These are phyloP conservation scores for Malassezia sp. DNA, from an alignment of 1,284 basidiomycete species.

Conservation along the genomic window DNA sequence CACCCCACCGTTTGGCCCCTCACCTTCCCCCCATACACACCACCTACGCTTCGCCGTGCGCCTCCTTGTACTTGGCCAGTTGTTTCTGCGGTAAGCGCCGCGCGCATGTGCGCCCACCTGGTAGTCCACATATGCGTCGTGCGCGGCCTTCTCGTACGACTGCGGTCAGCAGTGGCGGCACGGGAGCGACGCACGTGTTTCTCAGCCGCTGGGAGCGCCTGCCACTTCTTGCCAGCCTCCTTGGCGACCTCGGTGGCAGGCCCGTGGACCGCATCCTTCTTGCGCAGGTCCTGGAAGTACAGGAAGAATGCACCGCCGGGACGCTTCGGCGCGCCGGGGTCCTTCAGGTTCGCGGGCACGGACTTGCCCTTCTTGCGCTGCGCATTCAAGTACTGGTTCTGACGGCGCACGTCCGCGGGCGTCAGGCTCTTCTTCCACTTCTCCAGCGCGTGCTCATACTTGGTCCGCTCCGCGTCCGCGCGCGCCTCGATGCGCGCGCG, in stretches of 20 bases:
- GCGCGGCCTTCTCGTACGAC: conserved; percentile 25
- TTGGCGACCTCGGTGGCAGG: conserved; percentile 24
- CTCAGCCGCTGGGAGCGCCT: conserved; percentile 23
- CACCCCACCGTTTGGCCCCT: too few relatives aligned
- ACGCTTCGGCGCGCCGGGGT: conserved; percentile 33
- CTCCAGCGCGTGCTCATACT: conserved; percentile 29
- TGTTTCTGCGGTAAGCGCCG: too few relatives aligned
- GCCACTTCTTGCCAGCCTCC: conserved; percentile 28
- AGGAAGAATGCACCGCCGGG: conserved; percentile 33
- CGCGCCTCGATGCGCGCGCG: conserved; percentile 21
- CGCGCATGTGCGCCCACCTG: too few relatives aligned
- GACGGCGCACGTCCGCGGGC: conserved; percentile 37
- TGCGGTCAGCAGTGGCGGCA: too few relatives aligned
- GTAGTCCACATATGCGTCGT: conserved; percentile 25
- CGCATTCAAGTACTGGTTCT: conserved; percentile 32
- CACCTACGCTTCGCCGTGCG: neutral
- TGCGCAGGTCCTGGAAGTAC: conserved; percentile 30
- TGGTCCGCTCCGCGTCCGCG: conserved; percentile 24
- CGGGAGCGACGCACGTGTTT: too few relatives aligned
- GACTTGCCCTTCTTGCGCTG: conserved; percentile 34
- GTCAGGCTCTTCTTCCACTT: conserved; percentile 32
- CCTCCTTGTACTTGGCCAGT: conserved; percentile 23
- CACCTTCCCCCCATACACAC: too few relatives aligned
- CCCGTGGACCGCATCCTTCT: conserved; percentile 15
- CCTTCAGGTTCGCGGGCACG: conserved; percentile 24